phyloP scores from a whole-genome alignment of 306 rosid genomes.

The Ormosia semicastrata region DNA sequence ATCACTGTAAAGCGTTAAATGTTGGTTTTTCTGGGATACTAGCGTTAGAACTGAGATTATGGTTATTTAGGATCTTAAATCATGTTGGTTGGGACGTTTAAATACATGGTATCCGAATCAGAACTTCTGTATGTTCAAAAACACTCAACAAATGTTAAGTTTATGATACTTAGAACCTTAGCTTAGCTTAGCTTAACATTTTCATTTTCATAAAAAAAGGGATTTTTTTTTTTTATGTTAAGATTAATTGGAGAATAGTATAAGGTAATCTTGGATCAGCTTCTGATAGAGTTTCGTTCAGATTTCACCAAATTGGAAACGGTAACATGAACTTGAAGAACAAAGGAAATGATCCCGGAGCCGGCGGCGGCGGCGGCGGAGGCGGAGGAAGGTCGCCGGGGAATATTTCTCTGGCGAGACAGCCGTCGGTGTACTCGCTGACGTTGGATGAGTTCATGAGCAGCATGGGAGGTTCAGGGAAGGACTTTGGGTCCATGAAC shows the following conservation, averaged over 20 bases:
- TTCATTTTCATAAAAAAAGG: too few relatives aligned
- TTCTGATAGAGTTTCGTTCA: constrained; percentile 32
- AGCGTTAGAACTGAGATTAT: not conserved
- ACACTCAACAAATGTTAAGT: not conserved
- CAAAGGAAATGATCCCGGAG: constrained; percentile 47
- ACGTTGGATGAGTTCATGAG: constrained; percentile 91
- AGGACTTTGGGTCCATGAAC: constrained; percentile 96
- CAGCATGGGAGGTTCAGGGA: constrained; percentile 74
- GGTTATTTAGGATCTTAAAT: not conserved
- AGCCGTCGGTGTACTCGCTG: constrained; percentile 78
- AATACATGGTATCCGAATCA: not conserved
- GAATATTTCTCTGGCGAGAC: constrained; percentile 47
- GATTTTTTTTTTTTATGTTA: too few relatives aligned
- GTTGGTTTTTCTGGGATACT: not conserved
- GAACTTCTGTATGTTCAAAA: not conserved
- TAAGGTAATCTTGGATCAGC: constrained; percentile 17
- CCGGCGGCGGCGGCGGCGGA: constrained; percentile 27
- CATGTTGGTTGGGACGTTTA: not conserved
- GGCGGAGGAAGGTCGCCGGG: constrained; percentile 17
- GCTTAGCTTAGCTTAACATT: too few relatives aligned
- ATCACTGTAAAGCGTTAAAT: not conserved
- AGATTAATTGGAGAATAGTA: too few relatives aligned
- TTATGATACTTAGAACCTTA: too few relatives aligned
- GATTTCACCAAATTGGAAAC: constrained; percentile 8
- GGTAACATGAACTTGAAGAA: constrained; percentile 54